These are phyloP conservation scores for Lophium mytilinum DNA, from an alignment of 495 filamentous ascomycete genomes.

Conservation along the genomic window DNA sequence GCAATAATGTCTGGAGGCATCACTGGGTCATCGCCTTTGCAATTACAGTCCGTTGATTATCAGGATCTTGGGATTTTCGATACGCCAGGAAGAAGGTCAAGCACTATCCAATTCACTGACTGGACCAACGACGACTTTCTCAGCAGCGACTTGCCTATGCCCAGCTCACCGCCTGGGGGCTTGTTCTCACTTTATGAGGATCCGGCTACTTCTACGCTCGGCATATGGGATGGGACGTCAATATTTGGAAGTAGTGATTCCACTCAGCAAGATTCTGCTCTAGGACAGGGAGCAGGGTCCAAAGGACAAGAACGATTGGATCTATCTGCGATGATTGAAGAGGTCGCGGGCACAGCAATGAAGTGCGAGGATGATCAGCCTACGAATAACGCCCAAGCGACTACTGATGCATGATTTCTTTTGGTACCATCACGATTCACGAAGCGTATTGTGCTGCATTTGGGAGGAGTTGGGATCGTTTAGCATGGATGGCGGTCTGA, in stretches of 20 bases:
- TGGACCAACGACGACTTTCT: conserved; percentile 33
- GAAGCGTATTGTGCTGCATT: too few species aligned
- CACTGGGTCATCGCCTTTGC: conserved; percentile 35
- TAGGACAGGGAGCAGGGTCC: neutral
- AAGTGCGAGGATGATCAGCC: neutral
- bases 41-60: conserved; percentile 29
- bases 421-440: too few species aligned
- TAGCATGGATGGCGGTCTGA: too few species aligned
- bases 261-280: neutral
- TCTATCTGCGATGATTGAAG: conserved; percentile 19
- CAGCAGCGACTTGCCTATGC: conserved; percentile 43
- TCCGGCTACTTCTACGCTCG: conserved; percentile 19
- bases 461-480: too few species aligned
- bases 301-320: conserved; percentile 8
- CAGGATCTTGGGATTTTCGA: conserved; percentile 36
- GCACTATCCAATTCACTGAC: conserved; percentile 18
- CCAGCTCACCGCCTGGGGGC: conserved; percentile 44
- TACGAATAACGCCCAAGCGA: neutral
- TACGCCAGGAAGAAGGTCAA: conserved; percentile 27
- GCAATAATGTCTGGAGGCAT: conserved; percentile 49
- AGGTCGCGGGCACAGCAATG: conserved; percentile 6
- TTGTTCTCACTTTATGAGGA: conserved; percentile 26
- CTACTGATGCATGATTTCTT: too few species aligned
- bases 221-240: conserved; percentile 18
- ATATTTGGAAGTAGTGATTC: conserved; percentile 20